These are phyloP conservation scores for Nicotiana otophora DNA, from an alignment of 257 asterid species.

Conservation along the genomic window DNA sequence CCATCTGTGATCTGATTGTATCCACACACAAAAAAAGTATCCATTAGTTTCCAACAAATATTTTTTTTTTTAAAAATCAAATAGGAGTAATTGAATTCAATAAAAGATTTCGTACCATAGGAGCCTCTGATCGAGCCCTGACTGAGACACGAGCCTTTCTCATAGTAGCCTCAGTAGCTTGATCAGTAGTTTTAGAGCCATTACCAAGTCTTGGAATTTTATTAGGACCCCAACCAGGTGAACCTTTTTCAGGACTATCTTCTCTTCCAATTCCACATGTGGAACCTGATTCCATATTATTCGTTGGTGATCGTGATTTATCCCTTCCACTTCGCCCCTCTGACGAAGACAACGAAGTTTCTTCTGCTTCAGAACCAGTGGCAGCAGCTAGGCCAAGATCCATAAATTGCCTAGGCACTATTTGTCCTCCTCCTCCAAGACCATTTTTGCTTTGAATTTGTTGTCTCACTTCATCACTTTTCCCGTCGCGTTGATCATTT, in stretches of 20 bases:
- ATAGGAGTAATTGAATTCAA: not conserved
- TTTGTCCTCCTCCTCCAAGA: slow-evolving; percentile 17
- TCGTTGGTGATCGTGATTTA: slow-evolving; percentile 28
- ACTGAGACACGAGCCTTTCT: slow-evolving; percentile 98
- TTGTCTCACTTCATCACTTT: slow-evolving; percentile 8
- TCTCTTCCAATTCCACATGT: slow-evolving; percentile 15
- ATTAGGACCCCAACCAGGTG: slow-evolving; percentile 36
- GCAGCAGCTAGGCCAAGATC: slow-evolving; percentile 54
- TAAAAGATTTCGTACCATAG: slow-evolving; percentile 42
- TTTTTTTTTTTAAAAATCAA: not conserved
- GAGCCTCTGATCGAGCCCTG: slow-evolving; percentile 85
- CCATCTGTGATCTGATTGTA: slow-evolving; percentile 72
- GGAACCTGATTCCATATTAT: slow-evolving; percentile 15
- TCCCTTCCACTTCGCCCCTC: slow-evolving; percentile 44
- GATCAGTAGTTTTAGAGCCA: slow-evolving; percentile 50
- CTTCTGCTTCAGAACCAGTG: slow-evolving; percentile 31
- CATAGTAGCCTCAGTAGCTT: slow-evolving; percentile 85
- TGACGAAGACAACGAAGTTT: slow-evolving; percentile 47
- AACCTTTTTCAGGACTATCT: slow-evolving; percentile 35
- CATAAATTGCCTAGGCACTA: slow-evolving; percentile 80
- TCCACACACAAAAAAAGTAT: not conserved
- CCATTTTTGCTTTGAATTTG: slow-evolving; percentile 15
- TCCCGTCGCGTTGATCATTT: slow-evolving; percentile 11
- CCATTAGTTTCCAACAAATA: not conserved
- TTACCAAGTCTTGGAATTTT: slow-evolving; percentile 40